phyloP scores from a whole-genome alignment of 768 basidiomycete genomes.

The Auricularia heimuer region DNA sequence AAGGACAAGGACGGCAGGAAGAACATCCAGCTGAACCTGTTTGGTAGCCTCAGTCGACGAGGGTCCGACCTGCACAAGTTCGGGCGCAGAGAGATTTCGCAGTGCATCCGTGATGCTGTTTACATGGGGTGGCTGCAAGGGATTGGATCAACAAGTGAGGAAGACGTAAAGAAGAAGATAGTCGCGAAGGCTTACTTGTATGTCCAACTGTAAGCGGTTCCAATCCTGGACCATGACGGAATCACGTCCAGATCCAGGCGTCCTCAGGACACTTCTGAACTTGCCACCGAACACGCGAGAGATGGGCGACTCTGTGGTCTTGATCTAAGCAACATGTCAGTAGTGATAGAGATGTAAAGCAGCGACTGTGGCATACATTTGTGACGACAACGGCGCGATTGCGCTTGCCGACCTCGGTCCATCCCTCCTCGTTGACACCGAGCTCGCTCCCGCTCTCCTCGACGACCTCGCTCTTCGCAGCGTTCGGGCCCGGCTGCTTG shows the following conservation, averaged over 20 bases:
- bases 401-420: conserved; percentile 89
- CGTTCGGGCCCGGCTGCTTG: neutral
- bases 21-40: conserved; percentile 64
- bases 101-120: conserved; percentile 78
- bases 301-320: conserved; percentile 75
- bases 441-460: conserved; percentile 38
- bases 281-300: conserved; percentile 91
- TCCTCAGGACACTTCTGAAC: conserved; percentile 73
- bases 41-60: conserved; percentile 57
- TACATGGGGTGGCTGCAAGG: conserved; percentile 54
- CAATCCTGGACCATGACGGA: conserved; percentile 87
- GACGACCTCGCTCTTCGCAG: conserved; percentile 12
- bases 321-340: conserved; percentile 39
- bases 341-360: conserved; percentile 3
- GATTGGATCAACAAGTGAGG: neutral
- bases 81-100: conserved; percentile 63
- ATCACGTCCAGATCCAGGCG: conserved; percentile 67
- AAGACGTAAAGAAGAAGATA: neutral
- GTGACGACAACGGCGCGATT: conserved; percentile 70
- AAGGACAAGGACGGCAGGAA: conserved; percentile 76
- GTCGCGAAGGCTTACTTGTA: conserved; percentile 44
- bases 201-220: conserved; percentile 80
- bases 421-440: conserved; percentile 52
- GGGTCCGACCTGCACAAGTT: conserved; percentile 65
- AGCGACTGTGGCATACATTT: conserved; percentile 11